These are phyloP conservation scores for Pisolithus tinctorius DNA, from an alignment of 768 basidiomycete species.

Conservation along the genomic window DNA sequence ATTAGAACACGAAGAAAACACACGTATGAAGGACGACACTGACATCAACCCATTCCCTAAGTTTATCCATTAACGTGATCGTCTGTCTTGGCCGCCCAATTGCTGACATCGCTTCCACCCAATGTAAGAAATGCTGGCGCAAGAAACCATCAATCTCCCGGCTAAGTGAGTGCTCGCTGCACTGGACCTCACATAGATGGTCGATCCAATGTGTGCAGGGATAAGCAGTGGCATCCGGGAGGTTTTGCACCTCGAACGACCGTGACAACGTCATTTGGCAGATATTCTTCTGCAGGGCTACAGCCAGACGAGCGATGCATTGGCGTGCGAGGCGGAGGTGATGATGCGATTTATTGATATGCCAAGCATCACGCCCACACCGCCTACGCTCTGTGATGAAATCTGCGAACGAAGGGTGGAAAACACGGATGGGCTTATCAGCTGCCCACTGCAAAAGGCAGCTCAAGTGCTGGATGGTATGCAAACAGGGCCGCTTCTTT, in stretches of 20 bases:
- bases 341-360: slow-evolving; percentile 19
- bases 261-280: slow-evolving; percentile 15
- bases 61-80: slow-evolving; percentile 18
- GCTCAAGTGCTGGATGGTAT: slow-evolving; percentile 23
- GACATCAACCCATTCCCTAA: slow-evolving; percentile 24
- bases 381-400: slow-evolving; percentile 26
- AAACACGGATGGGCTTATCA: slow-evolving; percentile 22
- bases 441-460: slow-evolving; percentile 23
- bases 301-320: slow-evolving; percentile 15
- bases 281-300: slow-evolving; percentile 20
- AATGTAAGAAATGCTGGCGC: slow-evolving; percentile 23
- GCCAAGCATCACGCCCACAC: slow-evolving; percentile 23
- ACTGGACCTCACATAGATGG: slow-evolving; percentile 15
- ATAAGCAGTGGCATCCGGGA: slow-evolving; percentile 22
- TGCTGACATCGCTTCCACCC: slow-evolving; percentile 28
- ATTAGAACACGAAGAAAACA: background rate
- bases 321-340: slow-evolving; percentile 18
- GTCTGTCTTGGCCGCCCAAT: slow-evolving; percentile 27
- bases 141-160: slow-evolving; percentile 17
- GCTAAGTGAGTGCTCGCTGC: slow-evolving; percentile 2
- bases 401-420: slow-evolving; percentile 29
- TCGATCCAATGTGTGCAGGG: slow-evolving; percentile 23
- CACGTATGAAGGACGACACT: slow-evolving; percentile 1
- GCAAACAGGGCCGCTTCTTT: slow-evolving; percentile 20
- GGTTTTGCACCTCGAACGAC: slow-evolving; percentile 7